phyloP scores from a whole-genome alignment of 495 filamentous ascomycete species.

The Xeromyces bisporus region DNA sequence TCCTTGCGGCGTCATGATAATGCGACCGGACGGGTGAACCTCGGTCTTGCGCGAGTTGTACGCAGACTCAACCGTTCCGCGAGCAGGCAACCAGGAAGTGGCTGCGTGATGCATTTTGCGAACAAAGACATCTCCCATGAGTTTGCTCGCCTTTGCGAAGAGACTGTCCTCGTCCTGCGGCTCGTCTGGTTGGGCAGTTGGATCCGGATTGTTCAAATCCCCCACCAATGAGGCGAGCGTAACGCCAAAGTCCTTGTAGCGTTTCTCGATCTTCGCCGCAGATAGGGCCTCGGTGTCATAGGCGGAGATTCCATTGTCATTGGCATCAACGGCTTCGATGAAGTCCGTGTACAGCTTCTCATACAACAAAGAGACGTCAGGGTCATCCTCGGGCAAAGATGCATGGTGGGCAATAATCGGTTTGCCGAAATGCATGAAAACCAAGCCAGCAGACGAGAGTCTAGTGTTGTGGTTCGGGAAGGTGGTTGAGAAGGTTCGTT shows the following conservation, averaged over 20 bases:
- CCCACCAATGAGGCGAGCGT: slow-evolving; percentile 68
- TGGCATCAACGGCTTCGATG: slow-evolving; percentile 89
- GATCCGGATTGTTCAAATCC: slow-evolving; percentile 52
- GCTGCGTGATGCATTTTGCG: slow-evolving; percentile 47
- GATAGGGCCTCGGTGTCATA: slow-evolving; percentile 52
- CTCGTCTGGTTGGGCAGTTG: slow-evolving; percentile 23
- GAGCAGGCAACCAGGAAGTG: slow-evolving; percentile 66
- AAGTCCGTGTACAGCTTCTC: slow-evolving; percentile 84
- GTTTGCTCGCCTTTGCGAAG: slow-evolving; percentile 55
- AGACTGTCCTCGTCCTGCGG: slow-evolving; percentile 68
- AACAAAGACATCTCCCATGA: slow-evolving; percentile 76
- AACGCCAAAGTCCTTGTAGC: slow-evolving; percentile 67
- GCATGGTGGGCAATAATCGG: slow-evolving; percentile 60
- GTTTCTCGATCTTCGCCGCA: slow-evolving; percentile 52
- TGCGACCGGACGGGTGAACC: slow-evolving; percentile 54
- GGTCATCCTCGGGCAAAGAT: slow-evolving; percentile 38
- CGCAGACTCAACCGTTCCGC: slow-evolving; percentile 54
- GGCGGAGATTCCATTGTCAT: slow-evolving; percentile 81
- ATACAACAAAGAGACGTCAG: slow-evolving; percentile 57
- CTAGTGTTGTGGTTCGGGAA: slow-evolving; percentile 67
- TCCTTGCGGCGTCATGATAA: slow-evolving; percentile 60
- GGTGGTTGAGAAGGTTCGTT: slow-evolving; percentile 69
- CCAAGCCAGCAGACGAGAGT: slow-evolving; percentile 79
- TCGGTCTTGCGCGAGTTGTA: slow-evolving; percentile 42
- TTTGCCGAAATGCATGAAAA: slow-evolving; percentile 89